Conservation (phyloP, 2,329 filamentous ascomycete species). For the Grosmannia penicillata region DNA sequence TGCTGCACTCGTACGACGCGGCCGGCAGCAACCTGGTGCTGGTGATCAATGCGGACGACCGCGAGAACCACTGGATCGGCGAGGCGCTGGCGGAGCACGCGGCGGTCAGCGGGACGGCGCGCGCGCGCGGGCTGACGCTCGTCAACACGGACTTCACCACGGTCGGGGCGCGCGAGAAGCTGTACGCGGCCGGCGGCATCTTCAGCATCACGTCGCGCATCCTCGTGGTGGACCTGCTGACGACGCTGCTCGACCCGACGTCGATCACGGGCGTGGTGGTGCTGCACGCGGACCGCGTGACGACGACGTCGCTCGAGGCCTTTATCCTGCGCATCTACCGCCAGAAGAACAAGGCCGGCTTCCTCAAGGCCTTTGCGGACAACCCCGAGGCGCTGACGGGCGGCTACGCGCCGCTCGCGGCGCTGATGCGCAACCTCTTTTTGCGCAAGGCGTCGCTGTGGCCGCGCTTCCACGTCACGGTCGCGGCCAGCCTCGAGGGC, state of each 20-base stretch:
- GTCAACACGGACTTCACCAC: constrained; percentile 93
- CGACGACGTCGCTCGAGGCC: constrained; percentile 80
- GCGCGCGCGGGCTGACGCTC: constrained; percentile 71
- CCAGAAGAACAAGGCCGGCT: constrained; percentile 86
- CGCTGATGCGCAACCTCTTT: constrained; percentile 87
- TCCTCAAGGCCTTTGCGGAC: constrained; percentile 92
- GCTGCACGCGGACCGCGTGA: constrained; percentile 74
- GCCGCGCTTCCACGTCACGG: constrained; percentile 84
- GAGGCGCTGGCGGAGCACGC: constrained; percentile 93
- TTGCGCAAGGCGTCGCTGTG: constrained; percentile 78
- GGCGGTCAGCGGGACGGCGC: constrained; percentile 68
- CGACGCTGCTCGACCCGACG: constrained; percentile 64
- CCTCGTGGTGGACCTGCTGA: constrained; percentile 82
- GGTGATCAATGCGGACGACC: constrained; percentile 75
- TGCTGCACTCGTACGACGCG: constrained; percentile 92
- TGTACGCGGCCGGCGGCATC: constrained; percentile 79
- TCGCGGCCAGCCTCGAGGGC: constrained; percentile 79
- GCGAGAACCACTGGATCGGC: constrained; percentile 93
- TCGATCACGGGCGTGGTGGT: constrained; percentile 78
- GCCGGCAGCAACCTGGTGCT: constrained; percentile 87
- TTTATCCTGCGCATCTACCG: constrained; percentile 91
- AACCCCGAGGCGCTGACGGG: constrained; percentile 79
- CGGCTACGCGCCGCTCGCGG: constrained; percentile 76
- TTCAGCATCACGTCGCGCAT: constrained; percentile 95
- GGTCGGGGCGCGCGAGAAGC: constrained; percentile 74